Evolutionary conservation across 345 rosid genomes (phyloP).

Genomic region (Populus simonii): DNA sequence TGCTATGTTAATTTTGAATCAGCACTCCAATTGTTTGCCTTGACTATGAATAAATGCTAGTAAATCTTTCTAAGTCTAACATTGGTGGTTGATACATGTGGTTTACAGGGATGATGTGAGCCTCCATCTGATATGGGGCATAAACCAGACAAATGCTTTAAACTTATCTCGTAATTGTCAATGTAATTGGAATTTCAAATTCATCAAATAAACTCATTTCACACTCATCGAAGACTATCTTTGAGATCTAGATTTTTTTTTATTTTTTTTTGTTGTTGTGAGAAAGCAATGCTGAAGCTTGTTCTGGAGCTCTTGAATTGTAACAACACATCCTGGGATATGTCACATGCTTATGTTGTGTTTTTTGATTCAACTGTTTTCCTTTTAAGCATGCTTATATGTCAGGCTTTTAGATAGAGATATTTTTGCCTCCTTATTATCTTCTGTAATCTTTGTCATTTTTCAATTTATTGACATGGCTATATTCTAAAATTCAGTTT

Average conservation of each 20-base stretch:
- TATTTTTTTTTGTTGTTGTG: background rate
- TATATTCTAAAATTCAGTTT: conserved; percentile 29
- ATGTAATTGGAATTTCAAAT: background rate
- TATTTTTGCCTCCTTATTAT: background rate
- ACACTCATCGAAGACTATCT: background rate
- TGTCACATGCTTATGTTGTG: background rate
- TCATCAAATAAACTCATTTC: background rate
- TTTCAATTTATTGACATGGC: background rate
- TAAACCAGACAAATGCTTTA: background rate
- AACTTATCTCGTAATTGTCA: background rate
- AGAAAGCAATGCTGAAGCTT: background rate
- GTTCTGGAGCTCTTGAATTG: background rate
- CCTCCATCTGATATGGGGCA: background rate
- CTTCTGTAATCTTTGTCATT: background rate
- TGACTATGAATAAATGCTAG: background rate
- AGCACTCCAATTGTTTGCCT: background rate
- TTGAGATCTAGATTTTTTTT: background rate
- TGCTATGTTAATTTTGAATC: background rate
- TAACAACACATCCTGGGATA: background rate
- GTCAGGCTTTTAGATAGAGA: background rate
- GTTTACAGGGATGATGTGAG: background rate
- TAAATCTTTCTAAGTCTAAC: background rate
- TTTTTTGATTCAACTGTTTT: background rate
- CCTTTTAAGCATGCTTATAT: background rate
- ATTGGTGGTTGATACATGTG: background rate